A percentile compares a stretch with the other conserved stretches of the same genome.
Evolutionary conservation across 495 filamentous ascomycete genomes (phyloP).

Genomic region (Daldinia grandis): DNA sequence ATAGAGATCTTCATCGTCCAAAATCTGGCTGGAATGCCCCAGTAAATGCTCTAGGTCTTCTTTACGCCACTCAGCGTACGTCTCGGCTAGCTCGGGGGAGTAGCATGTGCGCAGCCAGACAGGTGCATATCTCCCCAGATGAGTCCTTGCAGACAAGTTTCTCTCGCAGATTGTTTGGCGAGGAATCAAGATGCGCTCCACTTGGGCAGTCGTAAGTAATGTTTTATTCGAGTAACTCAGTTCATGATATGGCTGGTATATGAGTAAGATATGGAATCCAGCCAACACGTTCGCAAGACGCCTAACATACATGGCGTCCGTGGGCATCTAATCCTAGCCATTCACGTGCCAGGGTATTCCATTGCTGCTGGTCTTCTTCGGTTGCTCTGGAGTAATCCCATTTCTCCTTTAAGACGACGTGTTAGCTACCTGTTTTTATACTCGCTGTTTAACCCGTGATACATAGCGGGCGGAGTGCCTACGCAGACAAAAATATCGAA

Average conservation of each 20-base stretch:
- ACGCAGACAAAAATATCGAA: background rate
- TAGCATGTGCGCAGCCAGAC: background rate
- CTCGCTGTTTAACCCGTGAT: background rate
- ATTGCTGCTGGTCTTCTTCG: background rate
- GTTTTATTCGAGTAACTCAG: background rate
- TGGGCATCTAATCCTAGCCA: background rate
- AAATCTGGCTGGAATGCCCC: background rate
- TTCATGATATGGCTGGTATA: background rate
- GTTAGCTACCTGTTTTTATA: too few species aligned
- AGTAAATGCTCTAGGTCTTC: background rate
- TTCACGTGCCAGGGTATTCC: background rate
- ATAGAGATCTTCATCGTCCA: background rate
- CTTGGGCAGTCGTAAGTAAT: background rate
- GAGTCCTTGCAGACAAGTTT: background rate
- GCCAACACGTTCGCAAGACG: background rate
- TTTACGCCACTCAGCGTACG: background rate
- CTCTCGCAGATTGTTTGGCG: background rate
- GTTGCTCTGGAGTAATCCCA: background rate
- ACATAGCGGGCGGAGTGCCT: background rate
- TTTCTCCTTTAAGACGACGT: background rate
- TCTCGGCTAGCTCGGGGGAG: background rate
- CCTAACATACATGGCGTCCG: background rate
- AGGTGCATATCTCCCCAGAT: background rate
- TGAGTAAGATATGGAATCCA: background rate
- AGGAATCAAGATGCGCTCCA: background rate